phyloP scores from a whole-genome alignment of 2,329 filamentous ascomycete species.

The Monilinia polystroma region DNA sequence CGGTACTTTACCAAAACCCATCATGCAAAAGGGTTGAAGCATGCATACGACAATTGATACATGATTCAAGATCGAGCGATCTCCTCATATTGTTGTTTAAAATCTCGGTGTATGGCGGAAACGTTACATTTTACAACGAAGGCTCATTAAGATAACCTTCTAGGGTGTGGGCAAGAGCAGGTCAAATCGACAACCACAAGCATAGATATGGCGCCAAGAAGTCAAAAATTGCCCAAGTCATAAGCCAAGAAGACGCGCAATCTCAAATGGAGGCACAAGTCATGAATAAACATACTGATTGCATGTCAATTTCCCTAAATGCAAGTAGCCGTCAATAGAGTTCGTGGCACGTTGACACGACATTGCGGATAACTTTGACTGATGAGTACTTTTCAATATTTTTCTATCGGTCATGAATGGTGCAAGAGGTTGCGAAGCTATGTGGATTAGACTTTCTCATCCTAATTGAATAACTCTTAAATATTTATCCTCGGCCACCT shows the following conservation, averaged over 20 bases:
- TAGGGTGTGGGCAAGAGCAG: not conserved
- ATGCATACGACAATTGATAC: not conserved
- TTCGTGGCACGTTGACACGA: constrained; percentile 18
- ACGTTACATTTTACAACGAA: constrained; percentile 3
- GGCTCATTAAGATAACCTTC: not conserved
- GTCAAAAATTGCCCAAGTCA: not conserved
- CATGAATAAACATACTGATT: not conserved
- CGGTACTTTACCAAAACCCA: no score
- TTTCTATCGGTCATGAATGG: not conserved
- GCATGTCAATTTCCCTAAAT: constrained; percentile 2
- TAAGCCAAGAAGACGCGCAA: constrained; percentile 11
- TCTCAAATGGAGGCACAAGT: not conserved
- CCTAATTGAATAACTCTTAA: not conserved
- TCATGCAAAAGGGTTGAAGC: not conserved
- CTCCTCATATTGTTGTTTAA: not conserved
- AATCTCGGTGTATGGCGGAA: not conserved
- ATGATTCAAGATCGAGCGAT: not conserved
- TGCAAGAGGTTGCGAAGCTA: not conserved
- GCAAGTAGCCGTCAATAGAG: constrained; percentile 21
- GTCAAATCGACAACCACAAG: not conserved
- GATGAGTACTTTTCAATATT: not conserved
- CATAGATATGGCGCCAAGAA: not conserved
- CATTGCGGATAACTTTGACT: not conserved
- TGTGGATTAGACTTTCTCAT: not conserved
- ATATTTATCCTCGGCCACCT: not conserved